Evolutionary conservation across 164 flowering plant species (phyloP).

Genomic region (Umbellularia californica): DNA sequence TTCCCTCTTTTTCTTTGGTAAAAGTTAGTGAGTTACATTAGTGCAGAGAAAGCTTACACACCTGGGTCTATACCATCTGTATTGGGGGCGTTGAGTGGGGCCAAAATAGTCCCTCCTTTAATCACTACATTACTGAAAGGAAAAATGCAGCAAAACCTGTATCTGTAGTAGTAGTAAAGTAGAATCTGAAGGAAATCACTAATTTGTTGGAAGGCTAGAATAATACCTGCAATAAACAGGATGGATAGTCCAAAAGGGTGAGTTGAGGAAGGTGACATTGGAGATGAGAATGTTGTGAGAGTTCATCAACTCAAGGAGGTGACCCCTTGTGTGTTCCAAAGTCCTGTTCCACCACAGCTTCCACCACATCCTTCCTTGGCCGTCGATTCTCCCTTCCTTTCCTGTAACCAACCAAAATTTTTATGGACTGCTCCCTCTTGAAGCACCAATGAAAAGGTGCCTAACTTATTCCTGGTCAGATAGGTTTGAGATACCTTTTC

Average conservation of each 20-base stretch:
- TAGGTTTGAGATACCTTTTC: too few relatives aligned
- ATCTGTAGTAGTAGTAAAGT: too few relatives aligned
- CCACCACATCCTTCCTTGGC: conserved; percentile 99
- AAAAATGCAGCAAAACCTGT: not conserved
- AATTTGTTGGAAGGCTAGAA: not conserved
- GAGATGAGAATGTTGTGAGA: conserved; percentile 75
- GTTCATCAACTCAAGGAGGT: conserved; percentile 76
- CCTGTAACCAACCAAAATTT: conserved; percentile 43
- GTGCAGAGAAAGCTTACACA: conserved; percentile 12
- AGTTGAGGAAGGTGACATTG: conserved; percentile 82
- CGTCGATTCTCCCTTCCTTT: conserved; percentile 88
- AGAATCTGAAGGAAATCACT: too few relatives aligned
- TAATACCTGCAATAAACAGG: conserved; percentile 93
- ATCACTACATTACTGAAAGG: conserved; percentile 79
- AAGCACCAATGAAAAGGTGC: too few relatives aligned
- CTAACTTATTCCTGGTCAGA: too few relatives aligned
- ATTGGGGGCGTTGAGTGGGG: conserved; percentile 90
- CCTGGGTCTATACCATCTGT: conserved; percentile 99
- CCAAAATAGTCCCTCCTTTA: conserved; percentile 79
- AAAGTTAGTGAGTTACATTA: too few relatives aligned
- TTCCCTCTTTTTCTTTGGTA: too few relatives aligned
- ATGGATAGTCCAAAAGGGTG: conserved; percentile 98
- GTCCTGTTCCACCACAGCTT: conserved; percentile 97
- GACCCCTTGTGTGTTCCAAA: conserved; percentile 87
- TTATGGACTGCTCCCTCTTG: too few relatives aligned